These are phyloP conservation scores for Yamadazyma nakazawae DNA, from an alignment of 805 yeast species.

Conservation along the genomic window DNA sequence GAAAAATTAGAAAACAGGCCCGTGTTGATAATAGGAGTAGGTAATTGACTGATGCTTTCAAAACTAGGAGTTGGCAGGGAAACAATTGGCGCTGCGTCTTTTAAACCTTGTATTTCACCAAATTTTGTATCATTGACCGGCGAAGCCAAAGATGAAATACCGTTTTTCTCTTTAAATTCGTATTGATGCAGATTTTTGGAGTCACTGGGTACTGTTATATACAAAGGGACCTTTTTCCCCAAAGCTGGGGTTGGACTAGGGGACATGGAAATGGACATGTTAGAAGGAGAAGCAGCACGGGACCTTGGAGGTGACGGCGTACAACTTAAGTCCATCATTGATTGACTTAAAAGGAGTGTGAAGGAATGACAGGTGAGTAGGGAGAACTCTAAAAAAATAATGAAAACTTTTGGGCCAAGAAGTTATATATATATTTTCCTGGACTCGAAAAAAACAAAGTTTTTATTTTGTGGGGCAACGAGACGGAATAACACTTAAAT, in stretches of 20 bases:
- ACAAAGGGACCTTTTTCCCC: not conserved
- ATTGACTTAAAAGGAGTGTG: too few relatives aligned
- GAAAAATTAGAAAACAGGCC: conserved; percentile 18
- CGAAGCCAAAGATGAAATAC: not conserved
- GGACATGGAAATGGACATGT: not conserved
- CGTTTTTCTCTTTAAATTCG: not conserved
- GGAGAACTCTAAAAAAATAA: too few relatives aligned
- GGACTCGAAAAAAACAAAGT: too few relatives aligned
- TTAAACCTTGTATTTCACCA: not conserved
- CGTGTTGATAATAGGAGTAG: conserved; percentile 40
- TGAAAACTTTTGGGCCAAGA: too few relatives aligned
- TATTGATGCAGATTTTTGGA: not conserved
- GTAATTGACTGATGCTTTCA: conserved; percentile 33
- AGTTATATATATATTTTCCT: too few relatives aligned
- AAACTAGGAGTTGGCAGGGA: conserved; percentile 3
- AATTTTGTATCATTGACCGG: not conserved
- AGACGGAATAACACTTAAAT: too few relatives aligned
- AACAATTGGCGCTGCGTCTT: not conserved
- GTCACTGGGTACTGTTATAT: not conserved
- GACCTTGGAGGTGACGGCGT: conserved; percentile 3
- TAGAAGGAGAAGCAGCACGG: not conserved
- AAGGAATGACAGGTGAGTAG: too few relatives aligned
- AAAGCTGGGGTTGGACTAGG: not conserved
- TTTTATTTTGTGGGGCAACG: too few relatives aligned
- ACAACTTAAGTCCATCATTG: not conserved